phyloP scores from a whole-genome alignment of 257 asterid species.

The Solanum phureja region DNA sequence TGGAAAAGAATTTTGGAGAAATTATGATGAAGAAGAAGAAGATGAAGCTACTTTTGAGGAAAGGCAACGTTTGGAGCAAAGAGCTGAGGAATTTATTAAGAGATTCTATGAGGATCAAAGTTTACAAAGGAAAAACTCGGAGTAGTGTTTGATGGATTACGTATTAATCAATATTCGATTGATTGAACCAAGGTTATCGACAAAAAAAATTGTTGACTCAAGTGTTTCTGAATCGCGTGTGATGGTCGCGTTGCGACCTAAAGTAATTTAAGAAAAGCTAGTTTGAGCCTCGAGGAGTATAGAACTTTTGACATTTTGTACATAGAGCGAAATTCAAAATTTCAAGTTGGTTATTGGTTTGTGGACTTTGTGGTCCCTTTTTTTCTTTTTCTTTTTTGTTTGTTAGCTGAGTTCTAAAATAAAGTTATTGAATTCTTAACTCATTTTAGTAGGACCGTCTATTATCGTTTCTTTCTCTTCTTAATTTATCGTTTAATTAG shows the following conservation, averaged over 20 bases:
- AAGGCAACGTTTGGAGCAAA: neutral
- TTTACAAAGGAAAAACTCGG: neutral
- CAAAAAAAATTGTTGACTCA: neutral
- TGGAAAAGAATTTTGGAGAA: neutral
- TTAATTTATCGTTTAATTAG: no score
- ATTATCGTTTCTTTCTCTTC: no score
- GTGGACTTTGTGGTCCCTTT: rapidly evolving
- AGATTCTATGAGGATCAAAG: neutral
- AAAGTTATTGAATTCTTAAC: neutral
- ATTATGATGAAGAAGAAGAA: neutral
- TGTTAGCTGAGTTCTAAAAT: neutral
- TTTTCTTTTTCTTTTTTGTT: neutral
- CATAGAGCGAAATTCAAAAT: neutral
- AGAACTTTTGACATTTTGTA: neutral
- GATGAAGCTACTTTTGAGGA: neutral
- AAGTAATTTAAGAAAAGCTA: neutral
- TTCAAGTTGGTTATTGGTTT: neutral
- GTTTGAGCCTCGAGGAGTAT: neutral
- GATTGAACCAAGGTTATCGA: neutral
- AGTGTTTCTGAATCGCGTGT: neutral
- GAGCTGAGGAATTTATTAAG: neutral
- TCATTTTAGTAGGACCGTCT: no score
- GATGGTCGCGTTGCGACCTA: neutral
- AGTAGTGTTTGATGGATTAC: neutral
- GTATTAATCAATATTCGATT: neutral